Percentiles rank a stretch among this genome's conserved stretches.
These are phyloP conservation scores for Termitomyces sp. DNA, from an alignment of 768 basidiomycete species.

Conservation along the genomic window DNA sequence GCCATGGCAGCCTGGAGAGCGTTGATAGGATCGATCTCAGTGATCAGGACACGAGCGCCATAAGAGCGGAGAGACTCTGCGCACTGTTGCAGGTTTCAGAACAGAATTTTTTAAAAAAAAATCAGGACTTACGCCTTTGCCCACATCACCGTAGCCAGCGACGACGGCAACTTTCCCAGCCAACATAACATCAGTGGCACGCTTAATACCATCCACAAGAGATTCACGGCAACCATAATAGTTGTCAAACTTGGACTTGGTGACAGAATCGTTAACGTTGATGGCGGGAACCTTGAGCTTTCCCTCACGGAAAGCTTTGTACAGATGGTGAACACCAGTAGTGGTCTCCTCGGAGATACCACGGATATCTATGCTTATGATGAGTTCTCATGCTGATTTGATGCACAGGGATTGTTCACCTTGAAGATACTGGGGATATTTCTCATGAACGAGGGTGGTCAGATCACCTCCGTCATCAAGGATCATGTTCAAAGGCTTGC, in stretches of 20 bases:
- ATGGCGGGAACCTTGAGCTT: slow-evolving; percentile 97
- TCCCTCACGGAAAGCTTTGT: slow-evolving; percentile 96
- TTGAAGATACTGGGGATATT: slow-evolving; percentile 85
- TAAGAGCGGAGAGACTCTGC: slow-evolving; percentile 97
- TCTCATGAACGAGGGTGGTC: slow-evolving; percentile 92
- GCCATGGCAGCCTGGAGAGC: slow-evolving; percentile 99
- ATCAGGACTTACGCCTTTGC: slow-evolving; percentile 82
- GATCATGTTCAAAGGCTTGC: slow-evolving; percentile 94
- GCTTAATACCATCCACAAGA: slow-evolving; percentile 99
- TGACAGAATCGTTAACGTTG: slow-evolving; percentile 99
- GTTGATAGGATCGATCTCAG: slow-evolving; percentile 99
- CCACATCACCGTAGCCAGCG: slow-evolving; percentile 98
- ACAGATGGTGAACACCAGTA: slow-evolving; percentile 98
- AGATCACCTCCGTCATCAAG: slow-evolving; percentile 99
- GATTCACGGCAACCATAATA: slow-evolving; percentile 99
- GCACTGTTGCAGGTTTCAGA: slow-evolving; percentile 54
- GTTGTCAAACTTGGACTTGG: slow-evolving; percentile 99
- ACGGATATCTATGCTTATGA: slow-evolving; percentile 58
- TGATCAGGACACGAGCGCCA: slow-evolving; percentile 92
- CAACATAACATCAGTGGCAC: slow-evolving; percentile 99
- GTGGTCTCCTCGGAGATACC: slow-evolving; percentile 99
- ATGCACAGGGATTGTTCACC: slow-evolving; percentile 33
- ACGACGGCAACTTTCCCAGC: slow-evolving; percentile 99
- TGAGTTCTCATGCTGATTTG: background rate
- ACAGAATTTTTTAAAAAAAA: background rate